A percentile compares a stretch with the other conserved stretches of the same genome.
These are phyloP conservation scores for Wilcoxina mikolae DNA, from an alignment of 495 filamentous ascomycete species.

Conservation along the genomic window DNA sequence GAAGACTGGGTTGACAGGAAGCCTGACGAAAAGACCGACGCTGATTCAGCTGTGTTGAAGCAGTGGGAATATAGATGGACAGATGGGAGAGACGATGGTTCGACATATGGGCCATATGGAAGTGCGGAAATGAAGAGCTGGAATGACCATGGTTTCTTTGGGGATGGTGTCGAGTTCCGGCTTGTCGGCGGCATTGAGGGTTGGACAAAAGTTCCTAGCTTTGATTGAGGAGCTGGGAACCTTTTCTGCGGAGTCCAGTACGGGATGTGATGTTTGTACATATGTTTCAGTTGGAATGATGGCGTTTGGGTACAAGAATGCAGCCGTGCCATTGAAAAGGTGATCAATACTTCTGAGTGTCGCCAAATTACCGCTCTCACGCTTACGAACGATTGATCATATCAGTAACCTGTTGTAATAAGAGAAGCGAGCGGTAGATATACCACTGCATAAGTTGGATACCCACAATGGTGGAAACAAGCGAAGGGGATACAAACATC, in stretches of 20 bases:
- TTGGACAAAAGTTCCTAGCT: conserved; percentile 21
- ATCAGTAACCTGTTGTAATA: no score
- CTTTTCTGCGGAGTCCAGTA: not conserved
- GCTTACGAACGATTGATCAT: no score
- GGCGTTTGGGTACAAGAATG: no score
- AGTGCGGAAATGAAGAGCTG: conserved; percentile 70
- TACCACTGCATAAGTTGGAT: no score
- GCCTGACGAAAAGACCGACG: conserved; percentile 10
- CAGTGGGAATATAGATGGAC: conserved; percentile 91
- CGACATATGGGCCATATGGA: conserved; percentile 76
- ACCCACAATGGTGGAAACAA: no score
- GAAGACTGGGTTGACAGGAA: conserved; percentile 72
- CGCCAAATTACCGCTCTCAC: no score
- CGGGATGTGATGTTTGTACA: not conserved
- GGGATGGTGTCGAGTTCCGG: conserved; percentile 80
- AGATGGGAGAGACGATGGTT: conserved; percentile 67
- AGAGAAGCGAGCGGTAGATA: no score
- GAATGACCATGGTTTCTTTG: conserved; percentile 85
- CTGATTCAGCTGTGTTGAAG: conserved; percentile 25
- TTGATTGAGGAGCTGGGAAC: conserved; percentile 9
- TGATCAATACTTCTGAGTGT: no score
- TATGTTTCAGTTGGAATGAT: no score
- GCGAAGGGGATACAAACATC: no score
- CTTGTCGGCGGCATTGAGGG: conserved; percentile 17
- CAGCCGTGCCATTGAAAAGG: no score